Evolutionary conservation across 345 rosid genomes (phyloP).

Genomic region (Schrenkiella parvula): DNA sequence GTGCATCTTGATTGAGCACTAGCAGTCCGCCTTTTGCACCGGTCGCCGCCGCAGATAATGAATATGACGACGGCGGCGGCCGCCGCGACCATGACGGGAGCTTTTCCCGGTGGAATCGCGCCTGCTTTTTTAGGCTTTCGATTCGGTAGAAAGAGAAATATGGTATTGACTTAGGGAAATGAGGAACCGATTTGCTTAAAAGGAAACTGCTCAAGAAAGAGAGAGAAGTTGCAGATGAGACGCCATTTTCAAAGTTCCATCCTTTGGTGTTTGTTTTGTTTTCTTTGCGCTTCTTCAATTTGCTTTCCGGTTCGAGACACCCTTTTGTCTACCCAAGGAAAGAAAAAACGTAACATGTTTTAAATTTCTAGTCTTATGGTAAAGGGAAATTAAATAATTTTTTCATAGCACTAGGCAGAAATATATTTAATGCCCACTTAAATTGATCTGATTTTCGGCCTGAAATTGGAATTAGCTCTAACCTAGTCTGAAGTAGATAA

Average conservation of each 20-base stretch:
- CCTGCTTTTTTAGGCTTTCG: no score
- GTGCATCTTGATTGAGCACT: not conserved
- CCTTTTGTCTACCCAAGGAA: slow-evolving; percentile 35
- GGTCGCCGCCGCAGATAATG: not conserved
- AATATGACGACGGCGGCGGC: not conserved
- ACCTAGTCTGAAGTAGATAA: no score
- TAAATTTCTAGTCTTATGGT: no score
- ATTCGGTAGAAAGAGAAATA: not conserved
- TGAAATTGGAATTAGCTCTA: no score
- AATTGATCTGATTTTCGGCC: no score
- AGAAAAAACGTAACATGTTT: not conserved
- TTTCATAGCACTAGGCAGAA: no score
- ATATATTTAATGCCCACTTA: no score
- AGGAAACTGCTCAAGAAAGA: not conserved
- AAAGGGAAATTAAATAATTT: no score
- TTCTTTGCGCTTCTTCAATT: slow-evolving; percentile 19
- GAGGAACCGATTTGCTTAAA: not conserved
- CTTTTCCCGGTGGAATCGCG: not conserved
- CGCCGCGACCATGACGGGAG: not conserved
- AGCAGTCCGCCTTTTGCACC: not conserved
- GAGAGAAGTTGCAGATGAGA: not conserved
- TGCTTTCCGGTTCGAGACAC: slow-evolving; percentile 22
- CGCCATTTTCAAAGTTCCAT: slow-evolving; percentile 32
- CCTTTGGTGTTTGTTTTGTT: not conserved
- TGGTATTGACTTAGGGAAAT: not conserved